Evolutionary conservation across 2,329 filamentous ascomycete species (phyloP).

Genomic region (Akanthomyces uredinophilus): DNA sequence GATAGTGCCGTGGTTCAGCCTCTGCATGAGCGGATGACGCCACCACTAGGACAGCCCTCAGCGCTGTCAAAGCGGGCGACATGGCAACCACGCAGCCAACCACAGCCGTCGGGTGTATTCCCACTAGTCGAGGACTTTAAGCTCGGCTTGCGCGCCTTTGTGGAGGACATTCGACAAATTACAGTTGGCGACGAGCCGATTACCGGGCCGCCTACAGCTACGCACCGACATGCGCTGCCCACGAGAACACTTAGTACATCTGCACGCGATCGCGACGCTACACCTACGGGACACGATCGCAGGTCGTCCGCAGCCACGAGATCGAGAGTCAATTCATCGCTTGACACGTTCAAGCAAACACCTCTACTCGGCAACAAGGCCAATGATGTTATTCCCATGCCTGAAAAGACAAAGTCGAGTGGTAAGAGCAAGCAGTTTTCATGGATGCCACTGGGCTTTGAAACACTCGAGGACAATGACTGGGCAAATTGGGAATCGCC

Average conservation of each 20-base stretch:
- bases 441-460: slow-evolving; percentile 54
- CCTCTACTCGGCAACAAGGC: slow-evolving; percentile 20
- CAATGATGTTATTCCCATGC: slow-evolving; percentile 18
- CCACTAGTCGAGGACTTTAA: slow-evolving; percentile 87
- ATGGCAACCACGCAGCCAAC: slow-evolving; percentile 51
- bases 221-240: slow-evolving; percentile 23
- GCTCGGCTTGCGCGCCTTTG: slow-evolving; percentile 86
- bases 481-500: slow-evolving; percentile 62
- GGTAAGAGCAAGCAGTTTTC: slow-evolving; percentile 51
- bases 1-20: background rate
- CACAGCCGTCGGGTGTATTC: slow-evolving; percentile 48
- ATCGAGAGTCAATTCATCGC: slow-evolving; percentile 38
- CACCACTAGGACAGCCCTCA: slow-evolving; percentile 28
- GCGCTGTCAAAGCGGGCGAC: slow-evolving; percentile 51
- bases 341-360: slow-evolving; percentile 31
- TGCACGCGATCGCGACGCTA: slow-evolving; percentile 17
- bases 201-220: slow-evolving; percentile 38
- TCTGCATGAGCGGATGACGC: slow-evolving; percentile 23
- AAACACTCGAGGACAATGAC: slow-evolving; percentile 55
- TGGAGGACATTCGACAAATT: slow-evolving; percentile 91
- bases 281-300: slow-evolving; percentile 29
- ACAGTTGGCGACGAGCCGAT: slow-evolving; percentile 92
- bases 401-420: slow-evolving; percentile 33
- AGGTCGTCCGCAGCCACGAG: slow-evolving; percentile 43
- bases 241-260: slow-evolving; percentile 14